A percentile compares a stretch with the other conserved stretches of the same genome.
Conservation (phyloP, 208 protist genomes). For the Acanthamoeba castellanii region DNA sequence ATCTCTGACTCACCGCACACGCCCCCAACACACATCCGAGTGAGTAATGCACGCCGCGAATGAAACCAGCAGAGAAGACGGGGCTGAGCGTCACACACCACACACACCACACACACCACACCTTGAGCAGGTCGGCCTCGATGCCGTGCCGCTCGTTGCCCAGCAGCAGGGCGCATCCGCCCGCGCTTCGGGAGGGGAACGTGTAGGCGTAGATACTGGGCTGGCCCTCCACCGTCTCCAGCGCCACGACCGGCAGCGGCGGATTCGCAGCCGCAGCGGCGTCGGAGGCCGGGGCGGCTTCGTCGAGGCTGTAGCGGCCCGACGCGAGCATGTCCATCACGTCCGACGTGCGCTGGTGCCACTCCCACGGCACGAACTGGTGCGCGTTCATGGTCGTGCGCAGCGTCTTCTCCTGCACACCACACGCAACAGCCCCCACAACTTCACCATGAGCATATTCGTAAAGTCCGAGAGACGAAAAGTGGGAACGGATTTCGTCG, state of each 20-base stretch:
- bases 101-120: not conserved
- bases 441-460: too few species aligned
- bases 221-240: slow-evolving; percentile 52
- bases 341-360: slow-evolving; percentile 18
- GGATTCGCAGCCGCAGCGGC: not conserved
- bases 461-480: not conserved
- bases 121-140: slow-evolving; percentile 19
- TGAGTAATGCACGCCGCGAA: too few species aligned
- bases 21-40: too few species aligned
- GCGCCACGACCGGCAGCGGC: not conserved
- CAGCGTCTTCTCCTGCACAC: slow-evolving; percentile 13
- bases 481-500: too few species aligned
- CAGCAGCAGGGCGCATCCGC: not conserved
- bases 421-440: not conserved
- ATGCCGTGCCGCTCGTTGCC: slow-evolving; percentile 60
- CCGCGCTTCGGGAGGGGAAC: not conserved
- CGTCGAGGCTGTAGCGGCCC: not conserved
- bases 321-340: not conserved
- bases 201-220: not conserved
- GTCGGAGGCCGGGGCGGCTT: not conserved
- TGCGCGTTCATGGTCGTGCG: slow-evolving; percentile 43
- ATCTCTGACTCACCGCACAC: too few species aligned
- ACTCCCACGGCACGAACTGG: slow-evolving; percentile 45
- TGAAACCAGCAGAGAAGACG: too few species aligned
- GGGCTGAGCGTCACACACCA: not conserved